Evolutionary conservation across 1,139 yeast species (phyloP).

Genomic region (Komagataea norvegica): DNA sequence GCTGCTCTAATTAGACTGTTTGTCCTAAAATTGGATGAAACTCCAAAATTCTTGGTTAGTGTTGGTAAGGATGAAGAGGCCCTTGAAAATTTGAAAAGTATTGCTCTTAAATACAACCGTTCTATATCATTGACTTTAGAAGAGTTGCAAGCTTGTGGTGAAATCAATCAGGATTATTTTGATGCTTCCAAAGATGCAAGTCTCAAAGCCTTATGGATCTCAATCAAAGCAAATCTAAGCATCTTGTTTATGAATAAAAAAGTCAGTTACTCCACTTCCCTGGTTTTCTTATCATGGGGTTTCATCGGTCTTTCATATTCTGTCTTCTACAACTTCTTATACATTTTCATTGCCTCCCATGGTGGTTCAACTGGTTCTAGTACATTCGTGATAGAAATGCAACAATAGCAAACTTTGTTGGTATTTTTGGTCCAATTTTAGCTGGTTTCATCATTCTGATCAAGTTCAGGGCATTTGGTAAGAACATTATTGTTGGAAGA

Average conservation of each 20-base stretch:
- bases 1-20: slow-evolving; percentile 45
- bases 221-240: slow-evolving; percentile 24
- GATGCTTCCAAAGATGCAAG: slow-evolving; percentile 16
- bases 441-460: slow-evolving; percentile 43
- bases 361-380: slow-evolving; percentile 35
- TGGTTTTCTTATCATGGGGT: slow-evolving; percentile 39
- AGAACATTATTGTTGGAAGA: slow-evolving; percentile 37
- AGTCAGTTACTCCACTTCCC: slow-evolving; percentile 32
- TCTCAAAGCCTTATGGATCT: slow-evolving; percentile 19
- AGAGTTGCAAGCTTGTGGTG: slow-evolving; percentile 40
- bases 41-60: slow-evolving; percentile 53
- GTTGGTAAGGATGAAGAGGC: slow-evolving; percentile 52
- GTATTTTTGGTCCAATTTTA: slow-evolving; percentile 54
- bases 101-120: slow-evolving; percentile 42
- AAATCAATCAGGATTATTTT: slow-evolving; percentile 17
- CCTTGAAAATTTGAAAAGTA: slow-evolving; percentile 31
- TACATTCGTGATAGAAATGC: slow-evolving; percentile 42
- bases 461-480: slow-evolving; percentile 29
- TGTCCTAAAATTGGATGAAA: slow-evolving; percentile 45
- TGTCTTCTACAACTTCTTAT: slow-evolving; percentile 40
- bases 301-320: slow-evolving; percentile 42
- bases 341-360: slow-evolving; percentile 37
- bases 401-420: slow-evolving; percentile 44
- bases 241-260: slow-evolving; percentile 32
- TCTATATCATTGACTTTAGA: slow-evolving; percentile 41